Percentiles rank a stretch among this genome's conserved stretches.
Conservation (phyloP, 441 rosid species). For the Eutrema salsugineum region DNA sequence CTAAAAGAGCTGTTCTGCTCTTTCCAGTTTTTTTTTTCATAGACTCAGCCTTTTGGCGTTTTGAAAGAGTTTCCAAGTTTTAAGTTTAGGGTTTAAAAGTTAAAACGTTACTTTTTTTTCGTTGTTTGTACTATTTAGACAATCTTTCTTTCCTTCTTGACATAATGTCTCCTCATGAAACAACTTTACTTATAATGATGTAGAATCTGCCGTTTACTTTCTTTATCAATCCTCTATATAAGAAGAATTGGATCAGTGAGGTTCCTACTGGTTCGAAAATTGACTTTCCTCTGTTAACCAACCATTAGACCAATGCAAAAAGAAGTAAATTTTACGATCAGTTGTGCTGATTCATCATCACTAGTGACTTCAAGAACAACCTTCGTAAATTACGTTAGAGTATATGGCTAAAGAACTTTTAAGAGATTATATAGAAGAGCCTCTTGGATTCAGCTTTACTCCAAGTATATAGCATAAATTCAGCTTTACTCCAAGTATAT, state of each 20-base stretch:
- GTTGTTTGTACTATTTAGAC: conserved; percentile 27
- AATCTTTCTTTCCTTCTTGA: not conserved
- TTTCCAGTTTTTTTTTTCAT: conserved; percentile 7
- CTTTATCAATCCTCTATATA: not conserved
- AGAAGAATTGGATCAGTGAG: not conserved
- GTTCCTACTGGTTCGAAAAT: not conserved
- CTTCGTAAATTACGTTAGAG: not conserved
- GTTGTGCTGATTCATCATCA: not conserved
- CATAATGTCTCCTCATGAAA: conserved; percentile 18
- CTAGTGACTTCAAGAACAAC: not conserved
- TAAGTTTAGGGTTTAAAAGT: conserved; percentile 21
- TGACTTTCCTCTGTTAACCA: not conserved
- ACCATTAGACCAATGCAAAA: not conserved
- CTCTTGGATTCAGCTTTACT: not conserved
- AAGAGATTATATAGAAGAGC: not conserved
- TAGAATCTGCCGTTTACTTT: not conserved
- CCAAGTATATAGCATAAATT: not conserved
- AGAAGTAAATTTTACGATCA: not conserved
- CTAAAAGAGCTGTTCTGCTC: conserved; percentile 6
- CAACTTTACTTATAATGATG: conserved; percentile 5
- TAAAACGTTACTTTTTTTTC: conserved; percentile 7
- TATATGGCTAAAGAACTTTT: no score
- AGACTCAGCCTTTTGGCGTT: conserved; percentile 14
- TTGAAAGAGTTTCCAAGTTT: conserved; percentile 26
- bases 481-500: not conserved